Percentiles rank a stretch among this genome's conserved stretches.
These are phyloP conservation scores for Neofusicoccum sp. DNA, from an alignment of 2,329 filamentous ascomycete species.

Conservation along the genomic window DNA sequence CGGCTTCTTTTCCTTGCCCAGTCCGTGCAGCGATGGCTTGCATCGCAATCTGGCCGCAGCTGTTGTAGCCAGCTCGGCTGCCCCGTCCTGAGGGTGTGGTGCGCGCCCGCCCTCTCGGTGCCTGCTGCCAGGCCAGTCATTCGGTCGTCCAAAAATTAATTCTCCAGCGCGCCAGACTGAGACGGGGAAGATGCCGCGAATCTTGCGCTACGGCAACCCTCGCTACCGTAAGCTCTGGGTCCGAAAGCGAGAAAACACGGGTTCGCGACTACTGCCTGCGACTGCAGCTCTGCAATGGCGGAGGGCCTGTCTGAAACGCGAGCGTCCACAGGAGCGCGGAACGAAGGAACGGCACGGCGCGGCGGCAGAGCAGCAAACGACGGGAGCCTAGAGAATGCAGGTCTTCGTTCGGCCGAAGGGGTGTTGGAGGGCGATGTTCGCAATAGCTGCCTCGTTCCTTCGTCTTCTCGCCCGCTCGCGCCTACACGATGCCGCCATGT, in stretches of 20 bases:
- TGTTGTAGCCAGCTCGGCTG: no score
- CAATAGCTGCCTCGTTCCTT: neutral
- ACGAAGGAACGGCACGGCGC: neutral
- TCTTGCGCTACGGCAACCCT: neutral
- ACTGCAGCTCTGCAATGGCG: neutral
- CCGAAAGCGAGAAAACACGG: neutral
- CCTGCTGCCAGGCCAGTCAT: neutral
- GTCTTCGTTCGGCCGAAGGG: constrained; percentile 1
- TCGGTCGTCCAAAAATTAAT: neutral
- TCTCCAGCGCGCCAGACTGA: no score
- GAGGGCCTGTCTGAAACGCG: neutral
- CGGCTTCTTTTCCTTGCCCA: constrained; percentile 1
- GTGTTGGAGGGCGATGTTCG: neutral
- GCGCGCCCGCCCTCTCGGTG: neutral
- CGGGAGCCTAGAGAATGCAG: constrained; percentile 3
- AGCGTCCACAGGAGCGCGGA: neutral
- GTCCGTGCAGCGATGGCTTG: constrained; percentile 10
- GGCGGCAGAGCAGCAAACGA: neutral
- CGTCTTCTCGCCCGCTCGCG: constrained; percentile 4
- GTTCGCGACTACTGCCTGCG: neutral
- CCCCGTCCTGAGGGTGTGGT: neutral
- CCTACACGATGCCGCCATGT: neutral
- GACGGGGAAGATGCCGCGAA: neutral
- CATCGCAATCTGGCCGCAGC: neutral
- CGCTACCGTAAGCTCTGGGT: neutral